phyloP scores from a whole-genome alignment of 306 rosid species.

The Corylus americana region DNA sequence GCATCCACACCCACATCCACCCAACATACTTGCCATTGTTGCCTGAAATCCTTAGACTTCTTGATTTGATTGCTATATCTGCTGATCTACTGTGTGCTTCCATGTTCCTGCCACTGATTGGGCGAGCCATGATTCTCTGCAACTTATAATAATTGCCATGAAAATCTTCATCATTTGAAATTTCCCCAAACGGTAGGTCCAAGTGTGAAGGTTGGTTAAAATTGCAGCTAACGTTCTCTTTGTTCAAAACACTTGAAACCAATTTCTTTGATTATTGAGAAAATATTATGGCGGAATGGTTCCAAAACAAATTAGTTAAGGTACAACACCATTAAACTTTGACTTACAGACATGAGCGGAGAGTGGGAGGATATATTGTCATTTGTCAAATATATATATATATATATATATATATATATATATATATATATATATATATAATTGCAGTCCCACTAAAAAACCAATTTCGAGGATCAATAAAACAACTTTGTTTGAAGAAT shows the following conservation, averaged over 20 bases:
- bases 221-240: conserved; percentile 6
- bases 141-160: background rate
- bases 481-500: too few relatives aligned
- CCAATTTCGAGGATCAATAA: too few relatives aligned
- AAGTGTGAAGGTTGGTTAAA: conserved; percentile 5
- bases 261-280: too few relatives aligned
- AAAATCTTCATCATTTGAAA: background rate
- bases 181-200: background rate
- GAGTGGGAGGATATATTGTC: background rate
- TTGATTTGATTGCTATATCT: background rate
- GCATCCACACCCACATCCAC: background rate
- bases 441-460: too few relatives aligned
- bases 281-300: too few relatives aligned
- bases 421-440: too few relatives aligned
- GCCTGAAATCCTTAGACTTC: background rate
- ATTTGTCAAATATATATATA: too few relatives aligned
- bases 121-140: background rate
- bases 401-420: too few relatives aligned
- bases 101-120: background rate
- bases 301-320: too few relatives aligned
- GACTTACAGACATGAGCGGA: background rate
- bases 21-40: background rate
- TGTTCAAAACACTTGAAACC: background rate
- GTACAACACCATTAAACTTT: background rate
- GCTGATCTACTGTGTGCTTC: too few relatives aligned